phyloP scores from a whole-genome alignment of 2,329 filamentous ascomycete species.

The Alternaria tenuissima region DNA sequence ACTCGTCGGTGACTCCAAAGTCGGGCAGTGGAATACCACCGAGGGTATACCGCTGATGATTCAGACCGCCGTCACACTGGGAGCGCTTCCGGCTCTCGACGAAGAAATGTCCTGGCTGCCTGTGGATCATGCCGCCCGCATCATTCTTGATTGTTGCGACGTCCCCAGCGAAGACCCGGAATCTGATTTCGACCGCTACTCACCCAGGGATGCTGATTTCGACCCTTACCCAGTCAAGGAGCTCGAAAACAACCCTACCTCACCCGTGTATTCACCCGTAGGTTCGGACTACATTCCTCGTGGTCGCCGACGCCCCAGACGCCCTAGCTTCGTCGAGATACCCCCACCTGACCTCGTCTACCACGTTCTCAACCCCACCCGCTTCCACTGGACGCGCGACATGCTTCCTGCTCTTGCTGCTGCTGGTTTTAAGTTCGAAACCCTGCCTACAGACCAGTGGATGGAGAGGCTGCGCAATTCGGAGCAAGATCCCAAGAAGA shows the following conservation, averaged over 20 bases:
- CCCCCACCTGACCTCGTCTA: slow-evolving; percentile 51
- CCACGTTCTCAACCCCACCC: slow-evolving; percentile 61
- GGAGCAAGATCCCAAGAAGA: slow-evolving; percentile 30
- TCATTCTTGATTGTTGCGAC: slow-evolving; percentile 34
- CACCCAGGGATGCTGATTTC: too few relatives aligned
- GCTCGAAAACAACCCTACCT: too few relatives aligned
- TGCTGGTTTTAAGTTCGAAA: slow-evolving; percentile 51
- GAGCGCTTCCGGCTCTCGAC: slow-evolving; percentile 57
- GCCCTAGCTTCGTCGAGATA: neutral
- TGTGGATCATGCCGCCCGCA: slow-evolving; percentile 53
- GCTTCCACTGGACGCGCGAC: slow-evolving; percentile 63
- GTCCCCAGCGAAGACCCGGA: neutral
- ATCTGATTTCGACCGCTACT: too few relatives aligned
- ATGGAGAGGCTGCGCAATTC: slow-evolving; percentile 34
- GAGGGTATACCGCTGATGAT: slow-evolving; percentile 63
- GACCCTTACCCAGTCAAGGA: too few relatives aligned
- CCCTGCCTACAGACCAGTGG: slow-evolving; percentile 33
- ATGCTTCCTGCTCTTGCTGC: slow-evolving; percentile 60
- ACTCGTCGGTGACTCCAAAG: slow-evolving; percentile 57
- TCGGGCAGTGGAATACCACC: slow-evolving; percentile 60
- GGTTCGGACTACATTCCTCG: too few relatives aligned
- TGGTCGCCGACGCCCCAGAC: too few relatives aligned
- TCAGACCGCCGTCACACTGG: slow-evolving; percentile 56
- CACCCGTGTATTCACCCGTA: too few relatives aligned
- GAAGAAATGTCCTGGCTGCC: slow-evolving; percentile 55